Conservation (phyloP, 2,329 filamentous ascomycete genomes). For the Sphaerostilbella broomeana region DNA sequence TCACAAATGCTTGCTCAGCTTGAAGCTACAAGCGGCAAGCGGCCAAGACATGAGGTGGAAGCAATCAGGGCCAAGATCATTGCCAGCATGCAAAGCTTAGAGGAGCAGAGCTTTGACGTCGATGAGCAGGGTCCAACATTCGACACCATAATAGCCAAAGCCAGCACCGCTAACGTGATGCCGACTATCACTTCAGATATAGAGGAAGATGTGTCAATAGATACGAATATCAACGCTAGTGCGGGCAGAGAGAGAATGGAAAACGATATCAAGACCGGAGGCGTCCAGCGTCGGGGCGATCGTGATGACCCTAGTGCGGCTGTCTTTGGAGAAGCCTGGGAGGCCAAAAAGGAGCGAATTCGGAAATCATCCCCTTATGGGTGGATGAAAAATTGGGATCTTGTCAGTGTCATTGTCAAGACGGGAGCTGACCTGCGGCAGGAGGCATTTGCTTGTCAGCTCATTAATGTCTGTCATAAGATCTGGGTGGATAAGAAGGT, state of each 20-base stretch:
- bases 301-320: constrained; percentile 80
- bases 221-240: constrained; percentile 54
- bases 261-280: constrained; percentile 81
- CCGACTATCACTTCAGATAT: constrained; percentile 40
- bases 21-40: constrained; percentile 72
- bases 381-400: constrained; percentile 86
- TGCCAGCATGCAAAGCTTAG: constrained; percentile 80
- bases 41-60: constrained; percentile 72
- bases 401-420: constrained; percentile 82
- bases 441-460: constrained; percentile 80
- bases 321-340: constrained; percentile 82
- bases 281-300: constrained; percentile 72
- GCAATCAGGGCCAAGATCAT: constrained; percentile 83
- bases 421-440: constrained; percentile 77
- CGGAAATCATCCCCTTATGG: constrained; percentile 77
- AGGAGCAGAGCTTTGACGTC: constrained; percentile 75
- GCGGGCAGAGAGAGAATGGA: constrained; percentile 81
- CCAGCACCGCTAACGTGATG: constrained; percentile 45
- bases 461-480: constrained; percentile 74
- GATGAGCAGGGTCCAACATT: constrained; percentile 72
- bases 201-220: constrained; percentile 47
- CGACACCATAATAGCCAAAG: constrained; percentile 72
- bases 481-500: constrained; percentile 71
- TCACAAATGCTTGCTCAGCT: constrained; percentile 83
- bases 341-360: constrained; percentile 76